These are phyloP conservation scores for Beauveria australis DNA, from an alignment of 2,329 filamentous ascomycete genomes.

Conservation along the genomic window DNA sequence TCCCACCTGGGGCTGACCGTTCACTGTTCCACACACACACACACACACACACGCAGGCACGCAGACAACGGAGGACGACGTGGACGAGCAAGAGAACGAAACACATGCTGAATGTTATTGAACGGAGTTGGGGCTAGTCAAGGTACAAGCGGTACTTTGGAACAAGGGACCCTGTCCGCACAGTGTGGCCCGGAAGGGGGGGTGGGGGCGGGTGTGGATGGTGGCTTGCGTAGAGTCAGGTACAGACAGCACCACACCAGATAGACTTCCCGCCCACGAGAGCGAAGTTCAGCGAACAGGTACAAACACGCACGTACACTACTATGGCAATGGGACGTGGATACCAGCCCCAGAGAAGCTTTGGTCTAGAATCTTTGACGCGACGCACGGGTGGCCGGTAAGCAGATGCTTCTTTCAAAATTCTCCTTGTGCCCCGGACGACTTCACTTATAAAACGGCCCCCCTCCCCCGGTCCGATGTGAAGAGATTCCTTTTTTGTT, in stretches of 20 bases:
- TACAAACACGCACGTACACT: neutral
- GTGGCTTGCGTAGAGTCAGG: slow-evolving; percentile 9
- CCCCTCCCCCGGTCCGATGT: slow-evolving; percentile 5
- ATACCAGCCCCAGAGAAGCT: neutral
- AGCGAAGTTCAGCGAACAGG: neutral
- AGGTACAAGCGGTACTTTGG: slow-evolving; percentile 7
- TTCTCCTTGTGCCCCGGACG: neutral
- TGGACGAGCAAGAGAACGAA: neutral
- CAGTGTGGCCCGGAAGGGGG: slow-evolving; percentile 6
- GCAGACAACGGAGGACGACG: neutral
- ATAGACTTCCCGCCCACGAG: slow-evolving; percentile 4
- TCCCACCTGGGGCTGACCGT: neutral
- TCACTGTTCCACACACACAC: slow-evolving; percentile 4
- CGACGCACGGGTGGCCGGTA: slow-evolving; percentile 1
- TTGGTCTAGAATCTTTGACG: slow-evolving; percentile 10
- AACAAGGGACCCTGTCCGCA: neutral
- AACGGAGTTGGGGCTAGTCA: slow-evolving; percentile 2
- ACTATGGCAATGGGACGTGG: neutral
- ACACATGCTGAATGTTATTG: neutral
- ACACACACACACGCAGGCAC: neutral
- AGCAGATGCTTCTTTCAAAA: slow-evolving; percentile 4
- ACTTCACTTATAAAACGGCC: slow-evolving; percentile 5
- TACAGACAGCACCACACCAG: slow-evolving; percentile 3
- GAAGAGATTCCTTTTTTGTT: neutral
- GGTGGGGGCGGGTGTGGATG: neutral